Base-by-base conservation (phyloP, 2,329 filamentous ascomycete genomes). In the Microcyclospora tardicrescens region DNA sequence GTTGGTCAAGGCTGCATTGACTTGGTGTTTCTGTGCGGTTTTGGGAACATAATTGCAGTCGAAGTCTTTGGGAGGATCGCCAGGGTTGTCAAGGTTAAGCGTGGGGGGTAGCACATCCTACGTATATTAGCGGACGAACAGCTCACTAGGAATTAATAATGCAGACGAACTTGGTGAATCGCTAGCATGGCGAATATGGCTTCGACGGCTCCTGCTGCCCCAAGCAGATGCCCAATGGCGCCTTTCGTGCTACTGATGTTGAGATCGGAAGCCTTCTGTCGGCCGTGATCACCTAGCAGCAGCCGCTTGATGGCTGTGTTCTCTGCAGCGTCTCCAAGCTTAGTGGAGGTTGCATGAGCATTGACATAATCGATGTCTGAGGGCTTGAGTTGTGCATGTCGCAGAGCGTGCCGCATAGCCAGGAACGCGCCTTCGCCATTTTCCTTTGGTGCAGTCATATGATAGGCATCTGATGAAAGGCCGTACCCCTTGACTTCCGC, bases 211-310 rank as follows among this genome's bases (percentile, higher is more conserved):
- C 91, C 91, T 2, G 91, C 83, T 29, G 87, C 91, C 11, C 91
- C 91, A 4, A 98, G 70, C 5, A 98, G 65, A 68, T 98, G 91
- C 0, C 91, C 91, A 37, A 93, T 71, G 2, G 91, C 85, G 6
- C 89, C 89, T 59, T 98, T 98, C 0, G 87, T 94, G 60, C 91
- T 89, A 59, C 87, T 94, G 14, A 95, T 73, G 33, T 86, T 85
- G 39, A 96, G 72, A 8, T 83, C 63, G 2, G 65, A 63, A 31
- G 81, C 72, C 2, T 64, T 66, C 1, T 61, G 51, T 39, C 78
- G 71, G 0, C 84, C 85, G 13, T 81, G 73, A 15, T 78, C 72
- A 0, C 82, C 83, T 9, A 85, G 66, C 63, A 96, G 77, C 30
- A 98, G 61, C 0, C 73, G 64, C 44, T 77, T 79, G 50, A 96